These are phyloP conservation scores for Globisporangium mamillatum DNA, from an alignment of 352 stramenopile species.

Conservation along the genomic window DNA sequence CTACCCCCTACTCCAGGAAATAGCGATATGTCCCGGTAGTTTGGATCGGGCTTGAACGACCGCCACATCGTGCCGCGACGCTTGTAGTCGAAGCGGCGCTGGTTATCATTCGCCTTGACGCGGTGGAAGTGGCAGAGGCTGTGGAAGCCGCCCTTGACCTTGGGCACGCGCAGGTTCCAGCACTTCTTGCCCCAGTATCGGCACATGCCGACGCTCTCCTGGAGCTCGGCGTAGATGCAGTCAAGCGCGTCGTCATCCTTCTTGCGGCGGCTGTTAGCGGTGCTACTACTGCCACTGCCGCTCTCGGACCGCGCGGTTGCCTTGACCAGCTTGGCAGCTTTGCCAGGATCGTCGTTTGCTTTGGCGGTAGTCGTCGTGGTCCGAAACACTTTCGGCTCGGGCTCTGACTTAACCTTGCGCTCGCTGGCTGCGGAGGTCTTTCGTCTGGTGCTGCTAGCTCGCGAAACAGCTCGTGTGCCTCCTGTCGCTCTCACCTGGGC, in stretches of 20 bases:
- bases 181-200: conserved; percentile 26
- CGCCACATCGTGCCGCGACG: conserved; percentile 16
- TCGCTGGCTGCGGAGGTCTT: too few relatives aligned
- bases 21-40: conserved; percentile 13
- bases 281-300: neutral
- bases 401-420: too few relatives aligned
- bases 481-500: neutral
- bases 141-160: conserved; percentile 28
- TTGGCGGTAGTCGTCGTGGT: too few relatives aligned
- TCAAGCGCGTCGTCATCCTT: conserved; percentile 12
- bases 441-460: too few relatives aligned
- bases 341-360: neutral
- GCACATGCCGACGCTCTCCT: conserved; percentile 14
- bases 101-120: conserved; percentile 24
- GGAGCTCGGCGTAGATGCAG: conserved; percentile 19
- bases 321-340: neutral
- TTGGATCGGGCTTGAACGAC: conserved; percentile 8
- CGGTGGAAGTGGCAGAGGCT: conserved; percentile 30
- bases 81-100: conserved; percentile 27
- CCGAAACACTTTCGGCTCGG: neutral
- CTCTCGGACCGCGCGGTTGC: neutral
- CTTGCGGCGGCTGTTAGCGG: conserved; percentile 3
- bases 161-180: conserved; percentile 19
- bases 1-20: conserved; percentile 1
- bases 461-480: neutral